Evolutionary conservation across 352 stramenopile genomes (phyloP), one percentile per base, ranked within the genome.

Genomic region (Aphanomyces euteiches): DNA sequence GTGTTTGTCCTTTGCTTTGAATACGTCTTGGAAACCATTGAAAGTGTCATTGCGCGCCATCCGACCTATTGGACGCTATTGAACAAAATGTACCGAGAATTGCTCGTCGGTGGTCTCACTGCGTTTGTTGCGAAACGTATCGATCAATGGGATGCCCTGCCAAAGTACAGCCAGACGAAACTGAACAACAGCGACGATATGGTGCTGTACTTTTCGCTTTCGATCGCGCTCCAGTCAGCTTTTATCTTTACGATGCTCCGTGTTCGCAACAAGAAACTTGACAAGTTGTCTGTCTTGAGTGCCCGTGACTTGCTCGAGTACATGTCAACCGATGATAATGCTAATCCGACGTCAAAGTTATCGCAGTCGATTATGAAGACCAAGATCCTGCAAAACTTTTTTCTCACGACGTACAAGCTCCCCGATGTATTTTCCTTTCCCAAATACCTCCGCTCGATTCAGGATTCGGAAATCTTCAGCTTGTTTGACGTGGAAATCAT

Each of bases 151-250:
- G 43, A 70, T 50, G 21, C 56, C 3, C 15, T 61, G 36, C 61
- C 64, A 15, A 13, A 39, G 15, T 40, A 61, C 54, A 61, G 15
- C 28, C 54, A 61, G 36, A 17, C 21, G 28, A 39, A 61, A 37
- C 54, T 61, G 1, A 48, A 63, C 54, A 13, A 48, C 4, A 47
- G 53, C 54, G 64, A 70, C 54, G 45, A 60, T 21, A 70, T 70
- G 43, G 54, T 70, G 36, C 40, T 70, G n/a, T 70, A 61, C 64
- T 70, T 70, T 63, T 54, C 64, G 48, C 53, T 70, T 19, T 63
- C 64, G 21, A 54, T 70, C n/a, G 64, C 64, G 19, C 17, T 70
- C 1, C 64, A 70, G 40, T 70, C 64, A 37, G 64, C n/a, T 8
- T 21, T 70, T 28, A 70, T 70, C 47, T 70, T 70, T 28, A 61